Conservation (phyloP, 768 basidiomycete genomes). For the Podaxis sp. region DNA sequence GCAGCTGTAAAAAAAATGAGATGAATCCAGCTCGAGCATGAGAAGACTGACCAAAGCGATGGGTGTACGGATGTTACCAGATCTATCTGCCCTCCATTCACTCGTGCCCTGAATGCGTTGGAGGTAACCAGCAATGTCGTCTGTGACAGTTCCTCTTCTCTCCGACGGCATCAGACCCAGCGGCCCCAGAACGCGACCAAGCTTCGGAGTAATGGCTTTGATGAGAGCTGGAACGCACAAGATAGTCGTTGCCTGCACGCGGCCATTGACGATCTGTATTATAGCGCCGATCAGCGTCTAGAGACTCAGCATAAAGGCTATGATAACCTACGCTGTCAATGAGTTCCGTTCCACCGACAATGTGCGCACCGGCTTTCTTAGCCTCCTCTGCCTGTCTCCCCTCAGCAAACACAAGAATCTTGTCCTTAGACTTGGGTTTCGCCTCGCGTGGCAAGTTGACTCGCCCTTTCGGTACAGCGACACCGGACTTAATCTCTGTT, state of each 20-base stretch:
- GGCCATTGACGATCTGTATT: slow-evolving; percentile 64
- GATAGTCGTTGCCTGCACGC: slow-evolving; percentile 77
- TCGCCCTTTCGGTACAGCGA: slow-evolving; percentile 85
- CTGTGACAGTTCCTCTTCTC: slow-evolving; percentile 90
- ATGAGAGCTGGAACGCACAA: slow-evolving; percentile 80
- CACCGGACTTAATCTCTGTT: slow-evolving; percentile 73
- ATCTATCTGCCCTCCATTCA: slow-evolving; percentile 92
- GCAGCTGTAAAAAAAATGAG: slow-evolving; percentile 41
- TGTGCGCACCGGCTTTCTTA: slow-evolving; percentile 80
- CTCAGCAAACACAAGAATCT: slow-evolving; percentile 91
- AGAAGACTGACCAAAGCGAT: slow-evolving; percentile 61
- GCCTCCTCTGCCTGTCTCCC: slow-evolving; percentile 81
- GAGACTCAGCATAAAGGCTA: background rate
- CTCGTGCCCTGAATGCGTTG: slow-evolving; percentile 73
- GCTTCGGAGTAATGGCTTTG: slow-evolving; percentile 69
- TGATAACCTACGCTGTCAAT: slow-evolving; percentile 69
- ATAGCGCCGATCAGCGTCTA: background rate
- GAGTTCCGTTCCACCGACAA: slow-evolving; percentile 88
- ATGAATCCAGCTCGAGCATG: background rate
- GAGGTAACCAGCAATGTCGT: slow-evolving; percentile 81
- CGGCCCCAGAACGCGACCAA: slow-evolving; percentile 79
- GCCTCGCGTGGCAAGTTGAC: slow-evolving; percentile 81
- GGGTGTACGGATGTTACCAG: slow-evolving; percentile 78
- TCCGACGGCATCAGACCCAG: slow-evolving; percentile 95
- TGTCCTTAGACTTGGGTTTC: slow-evolving; percentile 64